A percentile compares a stretch with the other conserved stretches of the same genome.
Conservation (phyloP, 371 early-diverging fungal species). For the Mortierella sp. region DNA sequence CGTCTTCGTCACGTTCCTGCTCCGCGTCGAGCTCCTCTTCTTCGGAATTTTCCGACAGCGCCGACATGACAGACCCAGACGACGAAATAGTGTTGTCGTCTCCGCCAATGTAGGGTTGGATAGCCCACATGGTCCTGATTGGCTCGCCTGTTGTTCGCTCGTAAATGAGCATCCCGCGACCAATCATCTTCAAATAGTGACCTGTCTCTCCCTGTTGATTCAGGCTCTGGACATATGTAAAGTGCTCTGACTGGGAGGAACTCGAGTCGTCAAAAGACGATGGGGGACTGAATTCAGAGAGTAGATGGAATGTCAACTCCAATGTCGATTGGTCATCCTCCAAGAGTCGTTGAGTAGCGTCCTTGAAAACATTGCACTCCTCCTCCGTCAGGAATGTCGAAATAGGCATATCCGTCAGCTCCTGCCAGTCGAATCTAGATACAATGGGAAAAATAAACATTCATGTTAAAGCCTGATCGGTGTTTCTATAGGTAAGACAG, state of each 20-base stretch:
- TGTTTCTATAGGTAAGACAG: neutral
- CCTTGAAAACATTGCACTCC: conserved; percentile 73
- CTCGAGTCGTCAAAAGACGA: conserved; percentile 50
- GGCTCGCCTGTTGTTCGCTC: conserved; percentile 77
- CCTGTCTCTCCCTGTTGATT: conserved; percentile 61
- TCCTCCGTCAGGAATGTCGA: conserved; percentile 62
- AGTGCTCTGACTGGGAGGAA: conserved; percentile 40
- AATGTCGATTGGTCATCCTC: conserved; percentile 80
- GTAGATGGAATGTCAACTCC: conserved; percentile 82
- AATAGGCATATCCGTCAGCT: conserved; percentile 64
- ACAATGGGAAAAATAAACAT: neutral
- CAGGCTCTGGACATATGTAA: conserved; percentile 30
- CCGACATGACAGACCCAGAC: conserved; percentile 46
- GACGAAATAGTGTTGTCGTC: conserved; percentile 38
- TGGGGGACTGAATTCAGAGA: conserved; percentile 53
- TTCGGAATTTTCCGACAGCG: conserved; percentile 43
- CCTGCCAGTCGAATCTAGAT: conserved; percentile 62
- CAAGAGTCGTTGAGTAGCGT: conserved; percentile 77
- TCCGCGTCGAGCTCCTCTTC: conserved; percentile 24
- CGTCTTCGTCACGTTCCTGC: conserved; percentile 9
- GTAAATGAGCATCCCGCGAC: conserved; percentile 93
- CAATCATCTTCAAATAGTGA: conserved; percentile 80
- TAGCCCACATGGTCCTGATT: conserved; percentile 90
- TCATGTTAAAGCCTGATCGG: no score
- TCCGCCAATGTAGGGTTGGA: conserved; percentile 65